Evolutionary conservation across 148 eudicot genomes (phyloP).

Genomic region (Euryodendron excelsum): DNA sequence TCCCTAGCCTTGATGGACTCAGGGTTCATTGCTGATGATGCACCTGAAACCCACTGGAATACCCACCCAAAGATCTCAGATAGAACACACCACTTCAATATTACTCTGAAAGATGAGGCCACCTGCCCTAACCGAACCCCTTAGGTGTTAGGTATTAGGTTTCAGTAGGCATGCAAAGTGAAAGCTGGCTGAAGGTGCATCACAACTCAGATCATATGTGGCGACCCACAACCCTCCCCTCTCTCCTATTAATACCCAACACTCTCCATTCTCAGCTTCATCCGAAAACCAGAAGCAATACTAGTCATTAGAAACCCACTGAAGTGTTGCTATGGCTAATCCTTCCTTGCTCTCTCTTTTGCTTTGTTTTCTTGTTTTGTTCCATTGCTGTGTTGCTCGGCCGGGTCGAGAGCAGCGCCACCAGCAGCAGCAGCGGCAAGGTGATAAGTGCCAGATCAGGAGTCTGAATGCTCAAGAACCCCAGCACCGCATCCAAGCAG

Average conservation of each 20-base stretch:
- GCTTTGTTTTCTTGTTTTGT: constrained; percentile 30
- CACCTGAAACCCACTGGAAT: too few species aligned
- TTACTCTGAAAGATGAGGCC: too few species aligned
- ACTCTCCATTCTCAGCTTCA: constrained; percentile 38
- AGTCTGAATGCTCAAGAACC: constrained; percentile 61
- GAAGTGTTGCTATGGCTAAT: too few species aligned
- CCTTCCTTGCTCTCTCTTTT: constrained; percentile 24
- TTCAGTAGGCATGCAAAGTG: constrained; percentile 40
- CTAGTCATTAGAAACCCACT: too few species aligned
- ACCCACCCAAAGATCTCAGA: too few species aligned
- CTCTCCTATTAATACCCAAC: constrained; percentile 39
- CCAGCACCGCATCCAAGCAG: constrained; percentile 15
- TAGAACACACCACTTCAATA: too few species aligned
- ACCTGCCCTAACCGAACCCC: not conserved
- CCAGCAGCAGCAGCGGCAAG: constrained; percentile 27
- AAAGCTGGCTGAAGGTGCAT: constrained; percentile 29
- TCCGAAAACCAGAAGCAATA: too few species aligned
- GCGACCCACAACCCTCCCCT: constrained; percentile 21
- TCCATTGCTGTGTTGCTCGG: constrained; percentile 32
- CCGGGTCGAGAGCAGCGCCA: too few species aligned
- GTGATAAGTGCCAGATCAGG: constrained; percentile 51
- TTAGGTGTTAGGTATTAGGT: constrained; percentile 39
- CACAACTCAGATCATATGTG: constrained; percentile 20
- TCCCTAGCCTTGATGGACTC: too few species aligned
- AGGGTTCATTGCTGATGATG: too few species aligned